Conservation (phyloP, 164 flowering plant species). For the Stephania cephalantha region DNA sequence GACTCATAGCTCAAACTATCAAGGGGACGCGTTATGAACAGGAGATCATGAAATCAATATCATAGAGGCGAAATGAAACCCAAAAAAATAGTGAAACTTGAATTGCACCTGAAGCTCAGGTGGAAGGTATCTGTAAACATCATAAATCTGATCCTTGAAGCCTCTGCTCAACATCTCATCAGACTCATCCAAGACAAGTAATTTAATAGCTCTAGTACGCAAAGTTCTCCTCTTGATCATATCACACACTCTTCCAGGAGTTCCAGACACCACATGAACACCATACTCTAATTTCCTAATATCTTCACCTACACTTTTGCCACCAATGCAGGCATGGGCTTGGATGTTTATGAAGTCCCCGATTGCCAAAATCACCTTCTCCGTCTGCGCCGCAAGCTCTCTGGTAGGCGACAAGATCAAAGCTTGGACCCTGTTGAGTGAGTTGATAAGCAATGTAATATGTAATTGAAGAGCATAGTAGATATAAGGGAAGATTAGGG, state of each 20-base stretch:
- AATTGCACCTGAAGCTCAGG: slow-evolving; percentile 84
- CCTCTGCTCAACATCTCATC: slow-evolving; percentile 99
- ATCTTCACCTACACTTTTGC: slow-evolving; percentile 95
- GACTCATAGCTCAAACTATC: too few relatives aligned
- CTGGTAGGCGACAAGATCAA: slow-evolving; percentile 93
- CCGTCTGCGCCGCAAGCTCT: slow-evolving; percentile 91
- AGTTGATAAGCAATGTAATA: neutral
- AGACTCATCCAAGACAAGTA: slow-evolving; percentile 94
- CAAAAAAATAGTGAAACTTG: neutral
- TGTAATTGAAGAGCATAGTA: neutral
- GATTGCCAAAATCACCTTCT: slow-evolving; percentile 65
- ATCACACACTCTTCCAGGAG: slow-evolving; percentile 99
- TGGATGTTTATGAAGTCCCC: slow-evolving; percentile 72
- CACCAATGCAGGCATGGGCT: slow-evolving; percentile 93
- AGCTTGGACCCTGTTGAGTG: slow-evolving; percentile 70
- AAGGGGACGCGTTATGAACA: too few relatives aligned
- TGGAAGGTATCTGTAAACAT: slow-evolving; percentile 94
- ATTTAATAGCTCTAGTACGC: slow-evolving; percentile 82
- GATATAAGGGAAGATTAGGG: neutral
- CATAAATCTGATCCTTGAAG: slow-evolving; percentile 96
- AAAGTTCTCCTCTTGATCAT: slow-evolving; percentile 96
- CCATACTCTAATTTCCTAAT: slow-evolving; percentile 85
- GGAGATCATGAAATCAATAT: too few relatives aligned
- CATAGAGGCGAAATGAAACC: too few relatives aligned
- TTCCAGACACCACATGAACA: slow-evolving; percentile 97